Evolutionary conservation across 192 early-diverging fungal species (phyloP).

Genomic region (Umbelopsis isabellina): DNA sequence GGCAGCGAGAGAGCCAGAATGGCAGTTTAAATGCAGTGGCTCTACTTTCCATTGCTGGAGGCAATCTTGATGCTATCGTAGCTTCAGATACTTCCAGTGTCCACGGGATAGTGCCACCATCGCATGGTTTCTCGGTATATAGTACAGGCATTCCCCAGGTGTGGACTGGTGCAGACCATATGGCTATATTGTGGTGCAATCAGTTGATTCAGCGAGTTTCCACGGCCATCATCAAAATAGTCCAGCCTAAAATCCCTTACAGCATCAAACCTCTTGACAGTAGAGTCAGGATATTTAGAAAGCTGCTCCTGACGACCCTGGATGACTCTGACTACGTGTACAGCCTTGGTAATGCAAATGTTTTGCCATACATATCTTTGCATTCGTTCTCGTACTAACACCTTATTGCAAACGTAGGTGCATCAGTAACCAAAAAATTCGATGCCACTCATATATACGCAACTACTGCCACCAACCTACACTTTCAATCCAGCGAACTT

Average conservation of each 20-base stretch:
- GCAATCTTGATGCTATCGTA: slow-evolving; percentile 84
- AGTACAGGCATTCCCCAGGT: slow-evolving; percentile 80
- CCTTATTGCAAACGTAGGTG: background rate
- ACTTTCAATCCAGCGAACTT: no score
- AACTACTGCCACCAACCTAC: no score
- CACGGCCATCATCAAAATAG: background rate
- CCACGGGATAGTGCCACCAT: slow-evolving; percentile 58
- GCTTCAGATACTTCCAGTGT: slow-evolving; percentile 78
- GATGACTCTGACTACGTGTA: background rate
- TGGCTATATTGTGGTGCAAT: slow-evolving; percentile 89
- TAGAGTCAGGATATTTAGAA: background rate
- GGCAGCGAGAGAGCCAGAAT: slow-evolving; percentile 49
- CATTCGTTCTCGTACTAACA: background rate
- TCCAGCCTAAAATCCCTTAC: background rate
- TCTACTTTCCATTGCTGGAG: slow-evolving; percentile 89
- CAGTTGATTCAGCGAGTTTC: slow-evolving; percentile 66
- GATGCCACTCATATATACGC: no score
- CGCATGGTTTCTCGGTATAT: slow-evolving; percentile 78
- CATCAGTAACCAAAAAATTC: no score
- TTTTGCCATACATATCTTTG: background rate
- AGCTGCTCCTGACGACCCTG: background rate
- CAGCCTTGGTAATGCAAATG: background rate
- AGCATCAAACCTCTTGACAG: background rate
- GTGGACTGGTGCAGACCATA: slow-evolving; percentile 89
- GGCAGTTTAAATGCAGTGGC: slow-evolving; percentile 56